These are phyloP conservation scores for Trametes polyzona DNA, from an alignment of 1,284 basidiomycete genomes.

Conservation along the genomic window DNA sequence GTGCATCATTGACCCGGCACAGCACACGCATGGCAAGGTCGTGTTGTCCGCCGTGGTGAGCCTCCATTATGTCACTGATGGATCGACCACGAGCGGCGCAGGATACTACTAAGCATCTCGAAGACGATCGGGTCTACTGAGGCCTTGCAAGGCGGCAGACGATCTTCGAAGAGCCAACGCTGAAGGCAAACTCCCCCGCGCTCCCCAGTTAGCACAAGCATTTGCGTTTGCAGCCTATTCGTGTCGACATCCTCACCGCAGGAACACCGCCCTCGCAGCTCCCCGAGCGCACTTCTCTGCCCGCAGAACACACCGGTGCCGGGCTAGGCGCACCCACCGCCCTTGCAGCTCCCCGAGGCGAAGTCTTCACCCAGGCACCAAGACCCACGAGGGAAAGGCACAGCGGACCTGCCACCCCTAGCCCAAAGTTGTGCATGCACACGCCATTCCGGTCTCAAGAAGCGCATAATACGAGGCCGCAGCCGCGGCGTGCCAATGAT, in stretches of 20 bases:
- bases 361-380: too few relatives aligned
- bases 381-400: too few relatives aligned
- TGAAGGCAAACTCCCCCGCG: not conserved
- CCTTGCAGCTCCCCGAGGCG: too few relatives aligned
- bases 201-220: not conserved
- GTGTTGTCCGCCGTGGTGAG: too few relatives aligned
- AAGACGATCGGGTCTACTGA: not conserved
- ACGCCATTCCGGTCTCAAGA: not conserved
- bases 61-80: not conserved
- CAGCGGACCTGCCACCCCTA: not conserved
- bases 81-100: not conserved
- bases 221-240: not conserved
- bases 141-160: not conserved
- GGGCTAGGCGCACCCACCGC: too few relatives aligned
- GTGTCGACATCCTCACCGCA: not conserved
- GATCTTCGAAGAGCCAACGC: slow-evolving; percentile 2
- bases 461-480: not conserved
- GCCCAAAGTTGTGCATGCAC: not conserved
- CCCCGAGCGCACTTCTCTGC: too few relatives aligned
- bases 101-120: not conserved
- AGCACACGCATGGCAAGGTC: too few relatives aligned
- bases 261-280: too few relatives aligned
- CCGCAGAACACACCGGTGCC: too few relatives aligned
- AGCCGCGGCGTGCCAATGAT: not conserved
- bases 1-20: too few relatives aligned